Evolutionary conservation across 1,284 basidiomycete species (phyloP), one percentile per base, ranked within the genome.

Genomic region (Ceratobasidium sp.): DNA sequence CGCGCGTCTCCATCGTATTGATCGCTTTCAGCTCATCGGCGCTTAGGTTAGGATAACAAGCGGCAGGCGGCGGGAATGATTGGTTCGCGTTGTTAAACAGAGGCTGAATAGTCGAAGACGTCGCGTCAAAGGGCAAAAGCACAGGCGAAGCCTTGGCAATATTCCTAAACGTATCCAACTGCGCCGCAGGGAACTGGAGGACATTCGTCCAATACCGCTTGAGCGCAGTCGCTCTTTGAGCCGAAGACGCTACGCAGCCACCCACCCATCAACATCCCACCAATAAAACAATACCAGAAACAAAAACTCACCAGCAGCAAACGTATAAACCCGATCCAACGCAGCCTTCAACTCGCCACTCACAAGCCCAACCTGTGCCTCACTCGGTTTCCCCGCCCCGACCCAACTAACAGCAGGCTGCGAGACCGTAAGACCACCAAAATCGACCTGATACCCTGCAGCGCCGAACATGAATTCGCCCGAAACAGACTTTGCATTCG

Each of bases 191-290:
- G 79, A 89, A 89, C 67, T 86, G 86, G 20, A 92, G 84, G 57
- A 87, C 86, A 17, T 83, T 86, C n/a, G 84, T 85, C 91, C 91
- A 92, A 82, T 90, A 91, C 26, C 85, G 85, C 52, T 82, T 80
- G 62, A 92, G 82, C 6, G 90, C 88, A 7, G 82, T 84, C 78
- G 85, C 80, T 59, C 85, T 87, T 82, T 92, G 90, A 1, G 84
- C 86, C 0, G 91, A 89, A 13, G 90, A 89, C 1, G 90, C 91
- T 91, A n/a, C n/a, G n/a, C n/a, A n/a, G n/a, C n/a, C n/a, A n/a
- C n/a, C 76, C 77, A n/a, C 46, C 73, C 23, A 56, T 80, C 56
- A 79, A 69, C 57, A 64, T 77, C 67, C 12, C 56, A 71, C 50
- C 54, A 52, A 52, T n/a, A 9, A 13, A 62, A 61, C 38, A 78